Conservation (phyloP, 345 rosid species). For the Gossypioides kirkii region DNA sequence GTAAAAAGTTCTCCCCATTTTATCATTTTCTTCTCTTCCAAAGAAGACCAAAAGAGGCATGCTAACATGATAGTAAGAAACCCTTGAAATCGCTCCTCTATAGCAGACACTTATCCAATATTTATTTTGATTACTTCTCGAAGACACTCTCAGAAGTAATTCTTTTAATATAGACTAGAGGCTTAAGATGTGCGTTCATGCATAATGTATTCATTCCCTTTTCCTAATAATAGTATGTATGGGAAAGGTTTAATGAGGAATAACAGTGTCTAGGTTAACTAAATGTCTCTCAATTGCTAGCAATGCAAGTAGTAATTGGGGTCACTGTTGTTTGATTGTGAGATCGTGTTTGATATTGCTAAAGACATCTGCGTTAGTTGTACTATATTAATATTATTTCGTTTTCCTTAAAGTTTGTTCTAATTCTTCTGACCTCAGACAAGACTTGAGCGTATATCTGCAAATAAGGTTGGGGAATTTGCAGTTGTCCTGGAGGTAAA, state of each 20-base stretch:
- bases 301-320: not conserved
- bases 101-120: not conserved
- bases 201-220: not conserved
- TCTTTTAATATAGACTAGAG: not conserved
- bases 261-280: not conserved
- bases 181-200: not conserved
- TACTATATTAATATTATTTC: not conserved
- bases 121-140: not conserved
- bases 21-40: not conserved
- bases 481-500: conserved; percentile 79
- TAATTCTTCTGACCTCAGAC: conserved; percentile 32
- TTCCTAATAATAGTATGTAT: not conserved
- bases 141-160: not conserved
- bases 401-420: not conserved
- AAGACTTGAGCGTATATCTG: conserved; percentile 66
- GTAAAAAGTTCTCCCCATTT: not conserved
- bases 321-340: conserved; percentile 3
- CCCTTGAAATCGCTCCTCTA: not conserved
- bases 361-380: not conserved
- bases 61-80: not conserved
- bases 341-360: not conserved
- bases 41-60: not conserved
- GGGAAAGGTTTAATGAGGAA: not conserved
- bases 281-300: not conserved
- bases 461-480: conserved; percentile 50